Conservation (phyloP, 768 basidiomycete species). For the Panus rudis region DNA sequence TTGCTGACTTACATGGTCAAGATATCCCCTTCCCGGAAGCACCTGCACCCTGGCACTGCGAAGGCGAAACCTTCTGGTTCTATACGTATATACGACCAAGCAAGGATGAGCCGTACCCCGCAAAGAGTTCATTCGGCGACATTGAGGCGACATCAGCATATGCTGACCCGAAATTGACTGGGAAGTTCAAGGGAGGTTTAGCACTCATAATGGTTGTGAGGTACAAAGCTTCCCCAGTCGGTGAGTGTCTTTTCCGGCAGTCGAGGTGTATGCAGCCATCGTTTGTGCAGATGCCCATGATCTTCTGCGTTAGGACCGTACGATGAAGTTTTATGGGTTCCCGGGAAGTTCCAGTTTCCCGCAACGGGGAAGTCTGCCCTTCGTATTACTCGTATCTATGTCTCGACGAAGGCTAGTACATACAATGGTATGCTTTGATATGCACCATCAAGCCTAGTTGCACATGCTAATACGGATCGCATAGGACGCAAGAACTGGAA, state of each 20-base stretch:
- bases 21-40: slow-evolving; percentile 4
- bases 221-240: slow-evolving; percentile 7
- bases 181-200: slow-evolving; percentile 5
- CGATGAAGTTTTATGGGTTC: slow-evolving; percentile 6
- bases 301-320: slow-evolving; percentile 4
- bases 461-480: not conserved
- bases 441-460: too few species aligned
- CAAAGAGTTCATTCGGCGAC: not conserved
- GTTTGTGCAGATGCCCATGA: not conserved
- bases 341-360: slow-evolving; percentile 6
- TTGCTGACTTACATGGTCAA: too few species aligned
- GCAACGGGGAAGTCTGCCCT: not conserved
- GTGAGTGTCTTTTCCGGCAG: not conserved
- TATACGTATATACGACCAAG: not conserved
- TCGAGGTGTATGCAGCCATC: not conserved
- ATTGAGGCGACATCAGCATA: slow-evolving; percentile 3
- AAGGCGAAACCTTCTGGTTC: slow-evolving; percentile 9
- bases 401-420: slow-evolving; percentile 4
- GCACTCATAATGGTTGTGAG: slow-evolving; percentile 2
- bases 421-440: slow-evolving; percentile 4
- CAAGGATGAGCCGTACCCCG: not conserved
- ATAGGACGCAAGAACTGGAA: slow-evolving; percentile 9
- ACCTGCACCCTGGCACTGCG: slow-evolving; percentile 5
- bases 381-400: slow-evolving; percentile 7
- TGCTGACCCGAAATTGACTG: slow-evolving; percentile 3